A percentile compares a stretch with the other conserved stretches of the same genome.
These are phyloP conservation scores for Penicillium nordicum DNA, from an alignment of 2,329 filamentous ascomycete genomes.

Conservation along the genomic window DNA sequence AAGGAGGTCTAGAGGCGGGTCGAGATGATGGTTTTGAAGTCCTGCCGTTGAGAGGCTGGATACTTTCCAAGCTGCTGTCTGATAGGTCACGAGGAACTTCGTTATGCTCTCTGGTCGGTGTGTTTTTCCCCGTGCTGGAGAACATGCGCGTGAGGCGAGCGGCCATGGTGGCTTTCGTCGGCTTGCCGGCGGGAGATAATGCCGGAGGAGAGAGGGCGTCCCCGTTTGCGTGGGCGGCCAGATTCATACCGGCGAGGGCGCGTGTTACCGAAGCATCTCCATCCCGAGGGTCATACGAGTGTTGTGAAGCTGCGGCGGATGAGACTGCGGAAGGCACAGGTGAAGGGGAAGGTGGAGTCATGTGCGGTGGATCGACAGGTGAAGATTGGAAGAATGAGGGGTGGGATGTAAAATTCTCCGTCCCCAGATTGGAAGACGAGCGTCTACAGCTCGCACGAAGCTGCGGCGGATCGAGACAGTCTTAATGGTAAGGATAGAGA, in stretches of 20 bases:
- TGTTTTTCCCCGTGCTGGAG: conserved; percentile 38
- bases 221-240: conserved; percentile 36
- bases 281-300: conserved; percentile 39
- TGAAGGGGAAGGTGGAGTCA: conserved; percentile 41
- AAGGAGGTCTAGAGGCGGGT: conserved; percentile 30
- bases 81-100: conserved; percentile 32
- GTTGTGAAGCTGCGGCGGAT: conserved; percentile 40
- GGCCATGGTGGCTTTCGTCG: conserved; percentile 43
- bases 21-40: conserved; percentile 25
- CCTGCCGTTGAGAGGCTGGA: conserved; percentile 33
- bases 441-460: conserved; percentile 5
- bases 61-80: conserved; percentile 38
- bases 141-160: conserved; percentile 48
- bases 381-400: conserved; percentile 10
- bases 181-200: conserved; percentile 30
- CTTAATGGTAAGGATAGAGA: conserved; percentile 6
- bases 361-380: conserved; percentile 33
- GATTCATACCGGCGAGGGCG: conserved; percentile 43
- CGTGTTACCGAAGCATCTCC: conserved; percentile 43
- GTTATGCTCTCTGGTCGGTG: conserved; percentile 30
- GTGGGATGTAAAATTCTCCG: conserved; percentile 19
- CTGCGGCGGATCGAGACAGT: neutral
- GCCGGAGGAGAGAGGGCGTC: conserved; percentile 29
- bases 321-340: conserved; percentile 46
- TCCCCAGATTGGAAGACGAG: conserved; percentile 17